Percentiles rank a stretch among this genome's conserved stretches.
Conservation (phyloP, 2,329 filamentous ascomycete species). For the Grosmannia clavigera region DNA sequence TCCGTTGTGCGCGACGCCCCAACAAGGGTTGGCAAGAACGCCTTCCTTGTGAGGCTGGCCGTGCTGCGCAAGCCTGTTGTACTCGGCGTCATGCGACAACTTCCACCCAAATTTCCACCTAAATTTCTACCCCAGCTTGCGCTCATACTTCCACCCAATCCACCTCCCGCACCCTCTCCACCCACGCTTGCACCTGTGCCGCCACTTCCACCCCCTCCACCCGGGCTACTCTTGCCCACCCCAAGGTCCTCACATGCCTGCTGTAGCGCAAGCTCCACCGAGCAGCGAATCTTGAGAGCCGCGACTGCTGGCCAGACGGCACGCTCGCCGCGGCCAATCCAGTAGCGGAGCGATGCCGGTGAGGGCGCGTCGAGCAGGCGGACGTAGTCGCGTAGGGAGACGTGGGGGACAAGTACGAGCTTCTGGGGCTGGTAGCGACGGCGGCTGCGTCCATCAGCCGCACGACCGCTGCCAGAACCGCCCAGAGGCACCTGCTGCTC, state of each 20-base stretch:
- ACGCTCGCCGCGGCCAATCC: conserved; percentile 73
- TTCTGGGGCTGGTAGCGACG: not conserved
- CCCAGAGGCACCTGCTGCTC: conserved; percentile 42
- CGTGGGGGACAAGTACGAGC: conserved; percentile 70
- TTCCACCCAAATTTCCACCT: too few species aligned
- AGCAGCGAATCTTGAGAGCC: conserved; percentile 69
- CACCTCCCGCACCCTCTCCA: too few species aligned
- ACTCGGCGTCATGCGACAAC: too few species aligned
- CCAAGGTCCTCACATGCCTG: conserved; percentile 54
- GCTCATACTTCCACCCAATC: too few species aligned
- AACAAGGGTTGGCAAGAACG: too few species aligned
- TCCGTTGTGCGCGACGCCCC: too few species aligned
- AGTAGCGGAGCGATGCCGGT: conserved; percentile 62
- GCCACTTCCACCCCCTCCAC: too few species aligned
- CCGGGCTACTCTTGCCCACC: not conserved
- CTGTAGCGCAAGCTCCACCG: conserved; percentile 79
- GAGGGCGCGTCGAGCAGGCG: conserved; percentile 76
- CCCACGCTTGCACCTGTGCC: too few species aligned
- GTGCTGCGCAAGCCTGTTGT: too few species aligned
- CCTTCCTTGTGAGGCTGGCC: too few species aligned
- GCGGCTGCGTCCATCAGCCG: not conserved
- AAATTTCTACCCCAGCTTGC: too few species aligned
- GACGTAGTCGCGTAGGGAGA: conserved; percentile 60
- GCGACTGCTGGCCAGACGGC: conserved; percentile 86
- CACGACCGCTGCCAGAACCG: conserved; percentile 19